Evolutionary conservation across 2,329 filamentous ascomycete species (phyloP).

Genomic region (Emydomyces testavorans): DNA sequence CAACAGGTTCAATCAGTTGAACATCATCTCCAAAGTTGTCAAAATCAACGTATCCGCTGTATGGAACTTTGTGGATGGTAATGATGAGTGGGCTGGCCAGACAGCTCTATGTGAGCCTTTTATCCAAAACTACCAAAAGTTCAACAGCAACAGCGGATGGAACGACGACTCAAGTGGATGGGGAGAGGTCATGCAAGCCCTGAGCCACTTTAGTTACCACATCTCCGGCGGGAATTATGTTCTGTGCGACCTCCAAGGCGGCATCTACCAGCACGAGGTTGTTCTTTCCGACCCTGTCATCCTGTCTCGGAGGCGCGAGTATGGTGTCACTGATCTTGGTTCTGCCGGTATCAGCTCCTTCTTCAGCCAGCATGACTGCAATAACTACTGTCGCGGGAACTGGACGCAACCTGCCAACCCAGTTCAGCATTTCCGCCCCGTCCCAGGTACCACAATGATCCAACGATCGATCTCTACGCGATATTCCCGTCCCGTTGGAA

Average conservation of each 20-base stretch:
- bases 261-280: slow-evolving; percentile 27
- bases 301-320: slow-evolving; percentile 29
- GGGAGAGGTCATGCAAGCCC: slow-evolving; percentile 33
- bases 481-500: neutral
- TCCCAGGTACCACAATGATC: slow-evolving; percentile 11
- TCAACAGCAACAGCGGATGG: slow-evolving; percentile 39
- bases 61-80: slow-evolving; percentile 21
- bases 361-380: slow-evolving; percentile 31
- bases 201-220: slow-evolving; percentile 39
- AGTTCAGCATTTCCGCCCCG: slow-evolving; percentile 1
- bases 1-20: slow-evolving; percentile 28
- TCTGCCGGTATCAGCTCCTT: slow-evolving; percentile 32
- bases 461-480: neutral
- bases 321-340: slow-evolving; percentile 34
- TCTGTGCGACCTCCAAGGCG: slow-evolving; percentile 37
- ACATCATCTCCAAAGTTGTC: slow-evolving; percentile 25
- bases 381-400: slow-evolving; percentile 23
- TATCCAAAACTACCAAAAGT: slow-evolving; percentile 36
- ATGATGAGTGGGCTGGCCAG: slow-evolving; percentile 15
- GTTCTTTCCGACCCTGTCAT: slow-evolving; percentile 37
- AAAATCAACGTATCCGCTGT: slow-evolving; percentile 30
- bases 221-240: slow-evolving; percentile 29
- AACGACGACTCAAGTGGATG: slow-evolving; percentile 22
- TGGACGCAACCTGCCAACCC: slow-evolving; percentile 15
- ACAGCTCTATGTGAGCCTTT: slow-evolving; percentile 29